Conservation (phyloP, 1,284 basidiomycete species). For the Ganoderma multipileum region DNA sequence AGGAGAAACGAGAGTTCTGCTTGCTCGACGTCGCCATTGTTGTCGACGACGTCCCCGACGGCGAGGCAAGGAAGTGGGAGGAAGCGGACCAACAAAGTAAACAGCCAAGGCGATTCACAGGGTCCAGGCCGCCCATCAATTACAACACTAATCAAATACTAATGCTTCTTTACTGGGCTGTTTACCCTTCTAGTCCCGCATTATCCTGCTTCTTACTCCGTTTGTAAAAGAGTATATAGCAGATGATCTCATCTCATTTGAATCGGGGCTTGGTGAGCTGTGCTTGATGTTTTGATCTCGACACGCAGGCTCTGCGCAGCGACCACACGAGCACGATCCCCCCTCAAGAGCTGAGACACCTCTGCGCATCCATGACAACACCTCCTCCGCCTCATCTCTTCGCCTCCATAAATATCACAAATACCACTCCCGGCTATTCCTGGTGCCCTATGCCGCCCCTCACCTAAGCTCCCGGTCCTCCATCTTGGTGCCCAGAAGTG, state of each 20-base stretch:
- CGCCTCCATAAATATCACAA: background rate
- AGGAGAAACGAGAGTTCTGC: slow-evolving; percentile 61
- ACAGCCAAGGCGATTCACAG: slow-evolving; percentile 1
- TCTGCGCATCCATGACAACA: background rate
- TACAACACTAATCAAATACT: background rate
- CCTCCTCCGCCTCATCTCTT: background rate
- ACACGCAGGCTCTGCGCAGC: background rate
- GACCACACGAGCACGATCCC: background rate
- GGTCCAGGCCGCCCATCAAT: background rate
- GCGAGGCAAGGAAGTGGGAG: slow-evolving; percentile 3
- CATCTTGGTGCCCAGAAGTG: background rate
- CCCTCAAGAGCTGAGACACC: background rate
- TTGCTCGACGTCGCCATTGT: slow-evolving; percentile 43
- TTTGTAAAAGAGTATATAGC: background rate
- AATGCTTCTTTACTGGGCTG: background rate
- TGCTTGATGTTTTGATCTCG: background rate
- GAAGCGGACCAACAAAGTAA: background rate
- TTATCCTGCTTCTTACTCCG: background rate
- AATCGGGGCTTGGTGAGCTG: background rate
- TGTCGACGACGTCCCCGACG: slow-evolving; percentile 29
- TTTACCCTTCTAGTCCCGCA: background rate
- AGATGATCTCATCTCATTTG: background rate
- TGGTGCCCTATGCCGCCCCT: background rate
- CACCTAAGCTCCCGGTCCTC: background rate
- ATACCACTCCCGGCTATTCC: background rate